Conservation (phyloP, 2,329 filamentous ascomycete genomes). For the Colletotrichum sojae region DNA sequence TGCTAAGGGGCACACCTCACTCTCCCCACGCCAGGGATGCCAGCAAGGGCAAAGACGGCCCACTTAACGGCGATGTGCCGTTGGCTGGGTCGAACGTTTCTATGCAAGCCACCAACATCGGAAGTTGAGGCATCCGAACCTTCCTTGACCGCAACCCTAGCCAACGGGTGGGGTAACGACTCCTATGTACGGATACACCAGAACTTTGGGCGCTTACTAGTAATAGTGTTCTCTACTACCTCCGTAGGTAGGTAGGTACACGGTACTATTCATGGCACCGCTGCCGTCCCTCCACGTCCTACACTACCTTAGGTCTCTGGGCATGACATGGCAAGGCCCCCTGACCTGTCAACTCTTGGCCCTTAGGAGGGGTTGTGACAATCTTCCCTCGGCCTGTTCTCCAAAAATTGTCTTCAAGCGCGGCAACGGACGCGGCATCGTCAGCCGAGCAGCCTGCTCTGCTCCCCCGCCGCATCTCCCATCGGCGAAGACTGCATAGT, state of each 20-base stretch:
- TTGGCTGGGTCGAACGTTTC: constrained; percentile 6
- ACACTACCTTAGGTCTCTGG: neutral
- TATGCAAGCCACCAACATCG: constrained; percentile 10
- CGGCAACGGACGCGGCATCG: neutral
- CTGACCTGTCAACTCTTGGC: neutral
- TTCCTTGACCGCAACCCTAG: neutral
- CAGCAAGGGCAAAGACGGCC: neutral
- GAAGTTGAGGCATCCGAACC: neutral
- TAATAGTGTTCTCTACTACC: no score
- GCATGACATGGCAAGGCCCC: neutral
- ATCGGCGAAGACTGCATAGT: neutral
- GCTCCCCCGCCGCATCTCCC: neutral
- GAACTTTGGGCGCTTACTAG: no score
- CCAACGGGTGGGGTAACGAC: neutral
- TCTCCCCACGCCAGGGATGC: constrained; percentile 14
- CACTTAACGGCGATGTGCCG: neutral
- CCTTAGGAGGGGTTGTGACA: neutral
- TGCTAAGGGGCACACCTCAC: neutral
- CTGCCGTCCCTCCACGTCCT: constrained; percentile 1
- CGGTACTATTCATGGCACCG: constrained; percentile 1
- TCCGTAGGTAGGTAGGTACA: no score
- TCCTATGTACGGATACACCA: no score
- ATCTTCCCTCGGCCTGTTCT: constrained; percentile 3
- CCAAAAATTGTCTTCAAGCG: constrained; percentile 17
- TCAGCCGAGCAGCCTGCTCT: neutral